Conservation (phyloP, 2,329 filamentous ascomycete species). For the Harringtonia lauricola region DNA sequence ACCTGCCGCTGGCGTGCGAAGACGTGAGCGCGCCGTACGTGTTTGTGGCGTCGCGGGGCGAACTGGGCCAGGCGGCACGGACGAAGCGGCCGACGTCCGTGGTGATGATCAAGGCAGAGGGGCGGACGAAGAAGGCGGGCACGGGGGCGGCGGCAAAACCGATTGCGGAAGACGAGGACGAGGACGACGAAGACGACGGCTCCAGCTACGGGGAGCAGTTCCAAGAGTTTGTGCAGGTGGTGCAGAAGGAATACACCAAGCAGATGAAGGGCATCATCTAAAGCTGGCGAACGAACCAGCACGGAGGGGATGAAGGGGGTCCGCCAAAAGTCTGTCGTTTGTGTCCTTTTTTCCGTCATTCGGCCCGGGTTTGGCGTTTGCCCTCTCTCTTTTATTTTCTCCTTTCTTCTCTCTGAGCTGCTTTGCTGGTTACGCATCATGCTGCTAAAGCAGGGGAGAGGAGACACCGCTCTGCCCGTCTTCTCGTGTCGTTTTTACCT, state of each 20-base stretch:
- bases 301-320: too few relatives aligned
- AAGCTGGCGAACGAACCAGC: too few relatives aligned
- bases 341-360: background rate
- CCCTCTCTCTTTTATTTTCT: background rate
- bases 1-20: conserved; percentile 95
- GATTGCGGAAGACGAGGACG: conserved; percentile 14
- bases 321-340: too few relatives aligned
- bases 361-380: background rate
- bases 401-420: background rate
- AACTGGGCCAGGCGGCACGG: conserved; percentile 84
- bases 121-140: conserved; percentile 43
- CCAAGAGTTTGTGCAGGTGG: conserved; percentile 52
- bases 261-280: conserved; percentile 28
- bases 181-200: conserved; percentile 36
- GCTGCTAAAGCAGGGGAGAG: too few relatives aligned
- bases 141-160: conserved; percentile 21
- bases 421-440: too few relatives aligned
- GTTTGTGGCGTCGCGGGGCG: conserved; percentile 84
- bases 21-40: conserved; percentile 96
- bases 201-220: conserved; percentile 55
- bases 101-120: conserved; percentile 57
- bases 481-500: too few relatives aligned
- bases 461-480: too few relatives aligned
- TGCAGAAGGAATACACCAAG: conserved; percentile 53
- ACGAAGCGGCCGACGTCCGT: conserved; percentile 96